phyloP scores from a whole-genome alignment of 768 basidiomycete species.

The Phaeolepiota aurea region DNA sequence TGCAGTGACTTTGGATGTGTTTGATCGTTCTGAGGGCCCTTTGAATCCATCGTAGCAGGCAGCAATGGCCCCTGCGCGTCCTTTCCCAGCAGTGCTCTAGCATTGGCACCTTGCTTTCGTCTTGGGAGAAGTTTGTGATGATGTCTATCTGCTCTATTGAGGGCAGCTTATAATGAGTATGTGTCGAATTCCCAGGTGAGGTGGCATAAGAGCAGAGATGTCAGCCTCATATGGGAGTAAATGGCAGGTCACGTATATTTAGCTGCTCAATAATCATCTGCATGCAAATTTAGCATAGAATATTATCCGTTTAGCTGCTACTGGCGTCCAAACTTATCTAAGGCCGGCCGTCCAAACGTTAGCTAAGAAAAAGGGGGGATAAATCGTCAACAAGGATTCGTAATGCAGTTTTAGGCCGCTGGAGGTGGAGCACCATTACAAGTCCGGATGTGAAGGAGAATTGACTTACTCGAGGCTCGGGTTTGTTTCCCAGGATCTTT shows the following conservation, averaged over 20 bases:
- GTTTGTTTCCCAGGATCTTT: constrained; percentile 49
- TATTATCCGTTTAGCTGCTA: no score
- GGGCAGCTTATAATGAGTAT: constrained; percentile 44
- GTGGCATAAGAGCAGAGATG: constrained; percentile 35
- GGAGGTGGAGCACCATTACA: no score
- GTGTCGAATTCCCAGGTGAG: constrained; percentile 44
- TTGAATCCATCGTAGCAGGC: constrained; percentile 55
- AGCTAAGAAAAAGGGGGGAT: no score
- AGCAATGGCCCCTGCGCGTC: constrained; percentile 52
- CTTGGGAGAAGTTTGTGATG: constrained; percentile 36
- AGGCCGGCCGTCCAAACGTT: no score
- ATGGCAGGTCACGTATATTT: no score
- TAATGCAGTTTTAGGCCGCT: no score
- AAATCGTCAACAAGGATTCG: no score
- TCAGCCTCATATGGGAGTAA: constrained; percentile 43
- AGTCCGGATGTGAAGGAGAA: constrained; percentile 21
- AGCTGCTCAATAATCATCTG: no score
- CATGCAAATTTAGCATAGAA: no score
- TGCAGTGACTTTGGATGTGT: constrained; percentile 41
- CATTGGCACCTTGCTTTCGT: constrained; percentile 36
- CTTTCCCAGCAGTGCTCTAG: constrained; percentile 59
- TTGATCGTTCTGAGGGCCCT: constrained; percentile 26
- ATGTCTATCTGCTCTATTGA: constrained; percentile 56
- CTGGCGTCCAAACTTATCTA: no score
- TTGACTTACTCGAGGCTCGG: constrained; percentile 27